phyloP scores from a whole-genome alignment of 192 early-diverging fungal species.

The Martensiomyces pterosporus region DNA sequence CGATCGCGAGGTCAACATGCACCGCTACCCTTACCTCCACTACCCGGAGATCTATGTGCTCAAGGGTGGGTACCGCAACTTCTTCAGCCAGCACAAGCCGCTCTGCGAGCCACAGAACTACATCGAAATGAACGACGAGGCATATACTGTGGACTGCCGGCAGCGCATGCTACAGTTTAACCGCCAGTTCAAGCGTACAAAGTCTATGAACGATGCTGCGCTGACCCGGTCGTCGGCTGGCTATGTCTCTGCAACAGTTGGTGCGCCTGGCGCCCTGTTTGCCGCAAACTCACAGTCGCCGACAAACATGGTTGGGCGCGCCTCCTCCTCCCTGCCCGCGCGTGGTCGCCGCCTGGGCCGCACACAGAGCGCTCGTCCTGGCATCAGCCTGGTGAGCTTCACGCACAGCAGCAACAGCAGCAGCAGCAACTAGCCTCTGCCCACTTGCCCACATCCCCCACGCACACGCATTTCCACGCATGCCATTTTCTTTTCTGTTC shows the following conservation, averaged over 20 bases:
- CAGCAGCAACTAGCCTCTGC: constrained; percentile 2
- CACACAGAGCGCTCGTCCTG: constrained; percentile 45
- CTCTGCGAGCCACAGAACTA: constrained; percentile 73
- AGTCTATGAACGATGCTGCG: constrained; percentile 45
- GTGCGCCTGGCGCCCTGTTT: constrained; percentile 11
- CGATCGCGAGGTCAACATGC: constrained; percentile 68
- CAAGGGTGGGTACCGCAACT: constrained; percentile 77
- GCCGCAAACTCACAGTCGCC: constrained; percentile 19
- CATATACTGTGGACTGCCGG: constrained; percentile 52
- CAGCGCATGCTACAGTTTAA: constrained; percentile 52
- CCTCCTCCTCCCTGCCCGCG: constrained; percentile 22
- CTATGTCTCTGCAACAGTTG: constrained; percentile 7
- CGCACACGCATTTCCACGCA: too few species aligned
- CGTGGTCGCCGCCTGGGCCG: constrained; percentile 18
- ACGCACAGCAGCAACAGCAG: constrained; percentile 8
- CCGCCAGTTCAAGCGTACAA: constrained; percentile 53
- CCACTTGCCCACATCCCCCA: too few species aligned
- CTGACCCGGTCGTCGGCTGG: constrained; percentile 14
- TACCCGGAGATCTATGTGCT: constrained; percentile 87
- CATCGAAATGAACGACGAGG: constrained; percentile 74
- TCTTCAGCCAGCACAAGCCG: constrained; percentile 56
- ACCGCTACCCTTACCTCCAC: constrained; percentile 68
- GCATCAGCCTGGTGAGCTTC: constrained; percentile 42
- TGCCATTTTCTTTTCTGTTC: too few species aligned
- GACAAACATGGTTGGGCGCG: constrained; percentile 7